Base-by-base conservation (phyloP, 306 rosid species). In the Inga oerstediana region DNA sequence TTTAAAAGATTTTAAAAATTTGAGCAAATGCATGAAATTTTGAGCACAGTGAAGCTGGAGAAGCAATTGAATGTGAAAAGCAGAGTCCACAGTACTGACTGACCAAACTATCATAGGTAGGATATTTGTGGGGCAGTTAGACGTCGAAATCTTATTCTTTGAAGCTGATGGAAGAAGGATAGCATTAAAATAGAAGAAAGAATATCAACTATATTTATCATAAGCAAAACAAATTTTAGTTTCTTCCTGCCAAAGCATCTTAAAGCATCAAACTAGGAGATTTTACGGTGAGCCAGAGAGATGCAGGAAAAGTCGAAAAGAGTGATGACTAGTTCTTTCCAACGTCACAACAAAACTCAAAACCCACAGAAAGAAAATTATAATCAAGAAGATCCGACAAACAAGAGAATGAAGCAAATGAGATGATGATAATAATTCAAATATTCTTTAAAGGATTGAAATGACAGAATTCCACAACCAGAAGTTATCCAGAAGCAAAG, bases 81-180 rank as follows among this genome's bases (percentile, higher is more conserved):
- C 39, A 81, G 75, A 77, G 76, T 37, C 82, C 54, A 74, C 62
- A 20, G 61, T 70, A 59, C 15, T 14, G 66, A 59, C 34, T 34
- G 66, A 78, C 81, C 78, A 83, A 75, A 43, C 44, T 74, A 74
- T 78, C 56, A 72, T 79, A 75, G 83, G 87, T 70, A 78, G 78
- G 88, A 85, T 73, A 73, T 51, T 78, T 89, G 89, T 83, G 30
- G 85, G 88, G 79, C 73, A 83, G 81, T 22, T 32, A 32, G 71
- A 65, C 20, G 43, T 65, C 71, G 41, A 30, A 32, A 65, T 34
- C 71, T 65, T 14, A 10, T 14, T 72, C 84, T 86, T 32, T 68
- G 81, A 87, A 81, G 76, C 70, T 71, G 51, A 83, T 39, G 78
- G 75, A 82, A 88, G 72, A 54, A 76, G 70, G 22, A 59, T 22